Conservation (phyloP, 2,329 filamentous ascomycete species). For the Diaporthe eres region DNA sequence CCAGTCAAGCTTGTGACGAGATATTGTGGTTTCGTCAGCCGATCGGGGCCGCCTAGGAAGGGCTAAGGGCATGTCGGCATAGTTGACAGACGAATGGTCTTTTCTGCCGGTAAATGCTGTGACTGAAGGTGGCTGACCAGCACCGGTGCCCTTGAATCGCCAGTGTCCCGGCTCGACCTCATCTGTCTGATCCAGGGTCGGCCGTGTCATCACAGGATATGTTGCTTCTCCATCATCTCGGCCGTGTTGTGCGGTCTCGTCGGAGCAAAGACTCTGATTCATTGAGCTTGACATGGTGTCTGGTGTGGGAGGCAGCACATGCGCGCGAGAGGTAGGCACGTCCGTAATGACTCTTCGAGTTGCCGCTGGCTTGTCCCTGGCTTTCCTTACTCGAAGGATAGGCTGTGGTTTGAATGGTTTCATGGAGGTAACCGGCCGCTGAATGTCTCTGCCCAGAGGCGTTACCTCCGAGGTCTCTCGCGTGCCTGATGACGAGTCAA, state of each 20-base stretch:
- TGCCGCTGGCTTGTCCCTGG: constrained; percentile 60
- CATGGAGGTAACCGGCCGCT: constrained; percentile 17
- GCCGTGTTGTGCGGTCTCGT: constrained; percentile 60
- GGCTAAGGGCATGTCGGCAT: constrained; percentile 50
- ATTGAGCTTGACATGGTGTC: constrained; percentile 72
- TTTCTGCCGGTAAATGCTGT: constrained; percentile 52
- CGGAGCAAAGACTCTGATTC: constrained; percentile 63
- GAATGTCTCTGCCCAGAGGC: neutral
- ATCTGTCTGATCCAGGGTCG: constrained; percentile 14
- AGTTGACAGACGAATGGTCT: constrained; percentile 45
- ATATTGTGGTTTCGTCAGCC: constrained; percentile 61
- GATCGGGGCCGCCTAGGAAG: constrained; percentile 61
- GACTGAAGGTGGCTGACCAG: constrained; percentile 50
- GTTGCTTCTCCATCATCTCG: constrained; percentile 50
- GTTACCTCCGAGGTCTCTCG: constrained; percentile 44
- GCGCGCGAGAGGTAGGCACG: constrained; percentile 56
- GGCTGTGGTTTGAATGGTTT: constrained; percentile 28
- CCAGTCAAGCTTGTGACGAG: constrained; percentile 59
- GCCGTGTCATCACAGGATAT: constrained; percentile 42
- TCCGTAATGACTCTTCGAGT: constrained; percentile 65
- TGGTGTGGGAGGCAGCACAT: constrained; percentile 69
- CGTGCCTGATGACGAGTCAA: constrained; percentile 50
- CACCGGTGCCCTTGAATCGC: constrained; percentile 26
- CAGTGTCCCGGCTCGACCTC: constrained; percentile 33
- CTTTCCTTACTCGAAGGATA: constrained; percentile 46